A percentile compares a stretch with the other conserved stretches of the same genome.
These are phyloP conservation scores for Calonectria leucothoes DNA, from an alignment of 2,329 filamentous ascomycete genomes.

Conservation along the genomic window DNA sequence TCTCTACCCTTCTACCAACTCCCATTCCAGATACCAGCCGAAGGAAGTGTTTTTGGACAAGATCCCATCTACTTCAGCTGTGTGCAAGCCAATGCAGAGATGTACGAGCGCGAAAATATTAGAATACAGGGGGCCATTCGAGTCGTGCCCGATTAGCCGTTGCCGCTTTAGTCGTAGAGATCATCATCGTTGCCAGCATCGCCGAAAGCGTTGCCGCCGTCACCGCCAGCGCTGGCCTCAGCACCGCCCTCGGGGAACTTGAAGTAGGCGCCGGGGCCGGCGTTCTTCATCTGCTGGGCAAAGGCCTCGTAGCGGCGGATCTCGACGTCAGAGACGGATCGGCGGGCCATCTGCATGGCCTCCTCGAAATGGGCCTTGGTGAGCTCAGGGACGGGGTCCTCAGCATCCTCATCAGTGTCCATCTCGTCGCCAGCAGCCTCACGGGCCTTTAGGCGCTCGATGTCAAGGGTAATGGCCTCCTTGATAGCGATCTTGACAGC, in stretches of 20 bases:
- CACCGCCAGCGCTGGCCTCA: conserved; percentile 72
- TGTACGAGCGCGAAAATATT: conserved; percentile 54
- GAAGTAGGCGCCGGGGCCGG: conserved; percentile 96
- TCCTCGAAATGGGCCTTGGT: conserved; percentile 98
- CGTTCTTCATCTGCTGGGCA: conserved; percentile 99
- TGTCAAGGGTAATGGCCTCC: conserved; percentile 89
- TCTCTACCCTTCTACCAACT: conserved; percentile 51
- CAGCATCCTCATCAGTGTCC: conserved; percentile 74
- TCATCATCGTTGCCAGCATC: conserved; percentile 94
- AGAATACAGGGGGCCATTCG: conserved; percentile 57
- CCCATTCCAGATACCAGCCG: conserved; percentile 45
- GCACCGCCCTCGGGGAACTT: conserved; percentile 85
- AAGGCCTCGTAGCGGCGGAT: conserved; percentile 99
- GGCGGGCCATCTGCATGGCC: conserved; percentile 94
- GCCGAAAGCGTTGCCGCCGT: conserved; percentile 76
- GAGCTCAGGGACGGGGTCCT: conserved; percentile 95
- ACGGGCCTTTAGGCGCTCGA: conserved; percentile 89
- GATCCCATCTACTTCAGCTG: conserved; percentile 28
- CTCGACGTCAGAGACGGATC: conserved; percentile 96
- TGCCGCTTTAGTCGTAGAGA: conserved; percentile 83
- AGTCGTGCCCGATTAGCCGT: conserved; percentile 34
- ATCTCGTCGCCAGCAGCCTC: conserved; percentile 89
- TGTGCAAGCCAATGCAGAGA: conserved; percentile 45
- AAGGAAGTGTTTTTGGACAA: conserved; percentile 40
- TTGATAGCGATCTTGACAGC: conserved; percentile 99